These are phyloP conservation scores for Nemophila menziesii DNA, from an alignment of 257 asterid species.

Conservation along the genomic window DNA sequence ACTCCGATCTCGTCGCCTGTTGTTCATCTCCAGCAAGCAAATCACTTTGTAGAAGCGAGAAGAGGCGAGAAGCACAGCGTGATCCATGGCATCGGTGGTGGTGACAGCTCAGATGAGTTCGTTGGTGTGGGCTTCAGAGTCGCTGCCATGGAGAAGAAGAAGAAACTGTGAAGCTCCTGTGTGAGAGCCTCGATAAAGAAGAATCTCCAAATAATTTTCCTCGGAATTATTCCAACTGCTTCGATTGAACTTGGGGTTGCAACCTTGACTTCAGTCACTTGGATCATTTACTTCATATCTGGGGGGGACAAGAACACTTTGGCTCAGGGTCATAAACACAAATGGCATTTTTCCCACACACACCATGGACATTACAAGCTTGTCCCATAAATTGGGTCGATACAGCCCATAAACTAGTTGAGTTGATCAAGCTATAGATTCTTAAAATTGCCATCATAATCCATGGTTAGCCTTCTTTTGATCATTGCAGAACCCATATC, in stretches of 20 bases:
- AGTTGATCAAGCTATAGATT: constrained; percentile 37
- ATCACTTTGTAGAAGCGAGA: no score
- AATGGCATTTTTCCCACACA: constrained; percentile 58
- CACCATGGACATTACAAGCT: constrained; percentile 35
- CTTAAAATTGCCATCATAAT: constrained; percentile 59
- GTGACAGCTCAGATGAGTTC: no score
- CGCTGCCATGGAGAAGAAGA: no score
- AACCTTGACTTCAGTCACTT: background rate
- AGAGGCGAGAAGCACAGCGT: no score
- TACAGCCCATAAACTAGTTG: constrained; percentile 40
- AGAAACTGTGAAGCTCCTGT: no score
- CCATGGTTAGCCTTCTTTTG: constrained; percentile 45
- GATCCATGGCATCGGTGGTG: no score
- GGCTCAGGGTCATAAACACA: background rate
- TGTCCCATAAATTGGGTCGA: constrained; percentile 51
- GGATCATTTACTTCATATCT: background rate
- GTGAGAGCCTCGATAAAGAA: no score
- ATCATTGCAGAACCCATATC: constrained; percentile 42
- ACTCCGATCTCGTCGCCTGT: no score
- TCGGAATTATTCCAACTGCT: constrained; percentile 11
- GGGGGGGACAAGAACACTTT: background rate
- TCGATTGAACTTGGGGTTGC: background rate
- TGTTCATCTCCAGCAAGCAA: no score
- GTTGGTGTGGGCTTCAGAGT: no score
- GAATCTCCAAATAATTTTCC: constrained; percentile 39